Evolutionary conservation across 305 asterid species (phyloP).

Genomic region (Fraxinus albicans): DNA sequence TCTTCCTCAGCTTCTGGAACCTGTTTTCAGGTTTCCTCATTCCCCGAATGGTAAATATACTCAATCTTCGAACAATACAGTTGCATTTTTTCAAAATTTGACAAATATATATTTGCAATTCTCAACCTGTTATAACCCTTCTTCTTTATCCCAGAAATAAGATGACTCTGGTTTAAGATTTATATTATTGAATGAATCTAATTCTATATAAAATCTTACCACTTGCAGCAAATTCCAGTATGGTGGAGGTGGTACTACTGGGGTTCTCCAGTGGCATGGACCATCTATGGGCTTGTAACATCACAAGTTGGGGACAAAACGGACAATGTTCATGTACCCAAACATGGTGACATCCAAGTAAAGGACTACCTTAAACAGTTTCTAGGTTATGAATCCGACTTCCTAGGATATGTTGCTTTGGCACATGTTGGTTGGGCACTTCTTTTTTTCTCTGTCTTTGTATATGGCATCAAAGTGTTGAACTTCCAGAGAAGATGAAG

Average conservation of each 20-base stretch:
- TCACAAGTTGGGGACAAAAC: constrained; percentile 47
- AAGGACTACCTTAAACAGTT: constrained; percentile 43
- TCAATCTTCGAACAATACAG: not conserved
- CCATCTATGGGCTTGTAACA: constrained; percentile 51
- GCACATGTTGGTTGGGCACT: constrained; percentile 65
- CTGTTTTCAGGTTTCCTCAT: constrained; percentile 54
- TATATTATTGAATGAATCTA: not conserved
- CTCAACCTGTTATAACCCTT: not conserved
- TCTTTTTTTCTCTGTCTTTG: constrained; percentile 53
- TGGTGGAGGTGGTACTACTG: constrained; percentile 73
- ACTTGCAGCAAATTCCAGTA: constrained; percentile 49
- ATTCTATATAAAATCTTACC: not conserved
- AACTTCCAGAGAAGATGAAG: constrained; percentile 56
- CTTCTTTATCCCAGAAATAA: not conserved
- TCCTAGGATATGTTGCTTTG: constrained; percentile 55
- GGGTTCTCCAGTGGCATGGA: constrained; percentile 70
- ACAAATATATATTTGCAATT: not conserved
- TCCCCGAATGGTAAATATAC: constrained; percentile 42
- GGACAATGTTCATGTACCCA: constrained; percentile 31
- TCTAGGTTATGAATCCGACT: constrained; percentile 49
- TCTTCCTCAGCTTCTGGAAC: constrained; percentile 55
- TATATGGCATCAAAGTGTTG: constrained; percentile 50
- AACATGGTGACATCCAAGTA: constrained; percentile 34
- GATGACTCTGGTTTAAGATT: not conserved
- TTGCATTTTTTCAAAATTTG: not conserved